Evolutionary conservation across 2,329 filamentous ascomycete genomes (phyloP), one percentile per base, ranked within the genome.

Genomic region (Sclerotinia trifoliorum): DNA sequence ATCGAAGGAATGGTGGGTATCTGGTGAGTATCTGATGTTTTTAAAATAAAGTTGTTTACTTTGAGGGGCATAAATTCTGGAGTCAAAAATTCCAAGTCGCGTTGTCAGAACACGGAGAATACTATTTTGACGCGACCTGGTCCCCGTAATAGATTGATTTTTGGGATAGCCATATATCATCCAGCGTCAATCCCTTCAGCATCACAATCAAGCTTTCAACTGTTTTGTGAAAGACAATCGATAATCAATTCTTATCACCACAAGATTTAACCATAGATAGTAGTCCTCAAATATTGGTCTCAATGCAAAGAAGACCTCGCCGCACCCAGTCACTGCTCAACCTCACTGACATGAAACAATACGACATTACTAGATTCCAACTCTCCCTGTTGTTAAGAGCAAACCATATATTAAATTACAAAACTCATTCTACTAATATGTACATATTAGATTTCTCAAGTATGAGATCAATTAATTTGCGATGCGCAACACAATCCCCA

Each of bases 111-210:
- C 66, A 68, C 65, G 66, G 32, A 65, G 68, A 58, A 68, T 71
- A 70, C 72, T 67, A 74, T 49, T 52, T 39, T 54, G 48, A 58
- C 72, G 70, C 70, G 72, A 68, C 39, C 35, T 58, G 69, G 67
- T 63, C 49, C 60, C 73, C 73, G 73, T 70, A 75, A 72, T 75
- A 75, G 60, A 75, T 68, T 68, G 67, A 58, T 68, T 64, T 54
- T n/a, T 32, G 17, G 7, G 39, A 26, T 21, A 21, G n/a, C 35
- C 1, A 29, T 6, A 21, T 6, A 35, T 32, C 32, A 32, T 32
- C 6, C 4, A 35, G 6, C 2, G 5, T 32, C 5, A 32, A 35
- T 35, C 35, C 35, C 35, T 35, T 10, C 35, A 35, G 7, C 35
- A 32, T 32, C 8, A 35, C 8, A 10, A 35, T 35, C 35, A 42